Evolutionary conservation across 2,329 filamentous ascomycete genomes (phyloP).

Genomic region (Botrytis elliptica): DNA sequence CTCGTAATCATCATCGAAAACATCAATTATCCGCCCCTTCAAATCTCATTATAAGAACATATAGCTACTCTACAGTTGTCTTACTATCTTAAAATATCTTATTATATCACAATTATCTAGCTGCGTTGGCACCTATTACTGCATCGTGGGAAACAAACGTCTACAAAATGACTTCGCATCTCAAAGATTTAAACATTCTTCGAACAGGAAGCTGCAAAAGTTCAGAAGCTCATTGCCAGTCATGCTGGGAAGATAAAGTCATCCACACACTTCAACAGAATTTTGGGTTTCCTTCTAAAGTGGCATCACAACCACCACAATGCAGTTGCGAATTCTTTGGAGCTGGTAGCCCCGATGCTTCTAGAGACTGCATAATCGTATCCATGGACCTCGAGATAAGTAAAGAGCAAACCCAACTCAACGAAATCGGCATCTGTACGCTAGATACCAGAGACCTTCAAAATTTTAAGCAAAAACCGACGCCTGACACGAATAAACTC

Average conservation of each 20-base stretch:
- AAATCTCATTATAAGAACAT: background rate
- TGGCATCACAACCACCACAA: background rate
- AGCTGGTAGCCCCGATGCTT: background rate
- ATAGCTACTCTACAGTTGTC: background rate
- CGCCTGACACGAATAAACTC: background rate
- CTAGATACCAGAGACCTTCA: background rate
- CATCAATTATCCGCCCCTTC: background rate
- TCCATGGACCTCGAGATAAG: background rate
- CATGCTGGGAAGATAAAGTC: background rate
- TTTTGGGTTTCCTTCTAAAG: background rate
- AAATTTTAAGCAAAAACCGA: background rate
- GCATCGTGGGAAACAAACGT: rapidly evolving
- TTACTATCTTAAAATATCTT: background rate
- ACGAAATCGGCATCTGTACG: background rate
- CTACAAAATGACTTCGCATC: background rate
- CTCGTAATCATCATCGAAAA: too few relatives aligned
- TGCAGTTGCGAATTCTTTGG: background rate
- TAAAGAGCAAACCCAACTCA: background rate
- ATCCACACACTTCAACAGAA: background rate
- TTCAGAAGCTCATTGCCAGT: background rate
- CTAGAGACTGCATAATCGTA: background rate
- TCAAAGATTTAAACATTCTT: background rate
- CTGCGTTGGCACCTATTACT: background rate
- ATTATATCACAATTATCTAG: background rate
- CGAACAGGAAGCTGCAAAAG: background rate